phyloP scores from a whole-genome alignment of 176 grass and related monocot genomes.

The Musa schizocarpa region DNA sequence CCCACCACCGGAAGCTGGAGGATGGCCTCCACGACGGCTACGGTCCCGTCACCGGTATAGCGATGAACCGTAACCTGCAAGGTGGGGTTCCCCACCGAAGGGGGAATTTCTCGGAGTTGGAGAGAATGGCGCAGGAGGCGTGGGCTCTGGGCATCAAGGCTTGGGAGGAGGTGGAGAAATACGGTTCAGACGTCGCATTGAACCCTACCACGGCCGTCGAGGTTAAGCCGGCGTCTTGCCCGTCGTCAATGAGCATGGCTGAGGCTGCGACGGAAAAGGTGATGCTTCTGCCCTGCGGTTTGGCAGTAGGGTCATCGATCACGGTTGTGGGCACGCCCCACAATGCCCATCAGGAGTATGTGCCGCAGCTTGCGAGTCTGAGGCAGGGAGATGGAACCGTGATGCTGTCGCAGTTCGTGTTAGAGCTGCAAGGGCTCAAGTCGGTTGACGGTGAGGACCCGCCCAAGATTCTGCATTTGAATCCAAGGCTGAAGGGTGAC shows the following conservation, averaged over 20 bases:
- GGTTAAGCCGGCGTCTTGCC: constrained; percentile 35
- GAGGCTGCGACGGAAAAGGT: not conserved
- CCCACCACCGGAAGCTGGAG: constrained; percentile 10
- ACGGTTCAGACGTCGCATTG: constrained; percentile 19
- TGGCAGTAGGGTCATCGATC: constrained; percentile 66
- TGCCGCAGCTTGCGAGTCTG: constrained; percentile 43
- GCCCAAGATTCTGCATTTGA: constrained; percentile 87
- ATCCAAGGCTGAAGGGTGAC: constrained; percentile 70
- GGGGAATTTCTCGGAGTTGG: constrained; percentile 73
- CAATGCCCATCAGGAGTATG: constrained; percentile 41
- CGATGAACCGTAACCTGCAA: constrained; percentile 28
- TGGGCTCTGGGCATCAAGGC: constrained; percentile 52
- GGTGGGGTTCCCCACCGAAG: not conserved
- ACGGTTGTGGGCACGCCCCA: constrained; percentile 60
- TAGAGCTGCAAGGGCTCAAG: constrained; percentile 66
- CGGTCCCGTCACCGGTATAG: constrained; percentile 64
- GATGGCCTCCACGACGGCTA: constrained; percentile 32
- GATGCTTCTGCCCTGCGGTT: constrained; percentile 62
- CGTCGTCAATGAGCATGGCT: constrained; percentile 16
- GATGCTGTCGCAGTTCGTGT: constrained; percentile 81
- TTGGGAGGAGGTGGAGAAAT: constrained; percentile 60
- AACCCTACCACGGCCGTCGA: constrained; percentile 17
- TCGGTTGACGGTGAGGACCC: constrained; percentile 65
- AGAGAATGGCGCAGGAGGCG: constrained; percentile 53
- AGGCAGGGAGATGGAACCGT: constrained; percentile 53